These are phyloP conservation scores for Epichloe gansuensis DNA, from an alignment of 2,329 filamentous ascomycete genomes.

Conservation along the genomic window DNA sequence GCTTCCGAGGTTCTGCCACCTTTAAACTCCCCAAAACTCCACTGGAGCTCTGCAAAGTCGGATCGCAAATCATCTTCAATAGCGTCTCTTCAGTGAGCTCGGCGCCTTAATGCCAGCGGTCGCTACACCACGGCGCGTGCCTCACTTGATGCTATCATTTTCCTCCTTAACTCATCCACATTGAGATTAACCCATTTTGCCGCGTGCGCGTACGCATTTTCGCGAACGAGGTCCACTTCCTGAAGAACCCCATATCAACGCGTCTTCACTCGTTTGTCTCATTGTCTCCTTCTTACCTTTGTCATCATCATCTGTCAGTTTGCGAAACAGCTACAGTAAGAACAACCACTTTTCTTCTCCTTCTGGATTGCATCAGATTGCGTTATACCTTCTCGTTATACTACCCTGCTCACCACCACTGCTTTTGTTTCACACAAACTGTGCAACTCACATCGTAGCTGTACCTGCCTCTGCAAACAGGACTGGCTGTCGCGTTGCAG, in stretches of 20 bases:
- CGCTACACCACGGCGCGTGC: not conserved
- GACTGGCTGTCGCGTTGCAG: not conserved
- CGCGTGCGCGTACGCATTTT: not conserved
- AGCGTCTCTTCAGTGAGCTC: conserved; percentile 5
- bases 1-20: conserved; percentile 9
- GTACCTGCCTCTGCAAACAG: not conserved
- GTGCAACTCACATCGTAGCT: not conserved
- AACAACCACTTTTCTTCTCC: not conserved
- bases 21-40: conserved; percentile 7
- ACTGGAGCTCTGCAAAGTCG: conserved; percentile 4
- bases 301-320: conserved; percentile 1
- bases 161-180: not conserved
- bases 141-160: not conserved
- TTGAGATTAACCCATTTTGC: not conserved
- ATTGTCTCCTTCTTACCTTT: not conserved
- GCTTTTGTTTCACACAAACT: not conserved
- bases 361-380: not conserved
- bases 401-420: not conserved
- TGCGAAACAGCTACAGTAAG: conserved; percentile 2
- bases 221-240: not conserved
- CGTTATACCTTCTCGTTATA: not conserved
- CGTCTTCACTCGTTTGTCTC: not conserved
- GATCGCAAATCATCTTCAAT: conserved; percentile 4
- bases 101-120: conserved; percentile 2
- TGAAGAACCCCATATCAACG: not conserved